phyloP scores from a whole-genome alignment of 306 rosid genomes.

The Prunus fruticosa region DNA sequence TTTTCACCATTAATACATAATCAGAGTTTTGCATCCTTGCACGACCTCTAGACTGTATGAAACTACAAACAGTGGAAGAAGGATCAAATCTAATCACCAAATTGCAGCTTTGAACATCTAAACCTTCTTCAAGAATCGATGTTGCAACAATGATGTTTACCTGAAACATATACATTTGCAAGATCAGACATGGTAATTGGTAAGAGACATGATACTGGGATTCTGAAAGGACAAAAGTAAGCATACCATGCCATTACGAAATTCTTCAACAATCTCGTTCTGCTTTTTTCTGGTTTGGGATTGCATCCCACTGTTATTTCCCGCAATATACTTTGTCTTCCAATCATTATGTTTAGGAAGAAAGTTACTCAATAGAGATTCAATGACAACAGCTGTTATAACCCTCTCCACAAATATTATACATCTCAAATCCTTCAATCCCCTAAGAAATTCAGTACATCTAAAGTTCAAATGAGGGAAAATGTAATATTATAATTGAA shows the following conservation, averaged over 20 bases:
- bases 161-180: constrained; percentile 35
- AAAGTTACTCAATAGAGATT: constrained; percentile 45
- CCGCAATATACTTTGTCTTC: constrained; percentile 79
- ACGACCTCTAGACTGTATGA: constrained; percentile 91
- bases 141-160: constrained; percentile 89
- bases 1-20: constrained; percentile 68
- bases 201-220: constrained; percentile 2
- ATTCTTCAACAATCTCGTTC: constrained; percentile 73
- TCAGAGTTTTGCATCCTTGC: constrained; percentile 81
- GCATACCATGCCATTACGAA: constrained; percentile 73
- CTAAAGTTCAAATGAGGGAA: not conserved
- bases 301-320: constrained; percentile 40
- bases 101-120: constrained; percentile 88
- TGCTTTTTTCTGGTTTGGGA: constrained; percentile 60
- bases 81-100: constrained; percentile 92
- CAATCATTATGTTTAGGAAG: constrained; percentile 65
- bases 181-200: constrained; percentile 13
- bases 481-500: not conserved
- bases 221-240: constrained; percentile 1
- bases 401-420: constrained; percentile 83
- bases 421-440: constrained; percentile 62
- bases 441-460: constrained; percentile 36
- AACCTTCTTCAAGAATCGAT: constrained; percentile 93
- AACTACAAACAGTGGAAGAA: constrained; percentile 71
- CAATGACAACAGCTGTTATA: constrained; percentile 63